These are phyloP conservation scores for Xylaria cubensis DNA, from an alignment of 495 filamentous ascomycete genomes.

Conservation along the genomic window DNA sequence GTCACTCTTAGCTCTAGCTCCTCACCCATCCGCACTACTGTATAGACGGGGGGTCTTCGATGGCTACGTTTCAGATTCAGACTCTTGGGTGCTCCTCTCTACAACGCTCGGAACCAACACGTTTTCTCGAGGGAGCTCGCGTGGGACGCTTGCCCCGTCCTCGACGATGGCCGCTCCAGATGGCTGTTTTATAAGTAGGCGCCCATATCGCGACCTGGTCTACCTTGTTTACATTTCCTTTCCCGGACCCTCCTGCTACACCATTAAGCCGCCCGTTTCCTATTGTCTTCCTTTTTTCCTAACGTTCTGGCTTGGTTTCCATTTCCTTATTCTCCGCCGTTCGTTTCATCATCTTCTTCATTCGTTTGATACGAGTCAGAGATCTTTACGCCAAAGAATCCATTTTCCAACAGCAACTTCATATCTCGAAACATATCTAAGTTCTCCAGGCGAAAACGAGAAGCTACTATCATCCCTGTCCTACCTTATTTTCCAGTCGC, in stretches of 20 bases:
- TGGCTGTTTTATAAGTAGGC: conserved; percentile 43
- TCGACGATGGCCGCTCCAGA: conserved; percentile 26
- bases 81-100: conserved; percentile 35
- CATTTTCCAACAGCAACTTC: not conserved
- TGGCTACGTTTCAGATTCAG: conserved; percentile 53
- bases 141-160: conserved; percentile 28
- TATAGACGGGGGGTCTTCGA: conserved; percentile 29
- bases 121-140: conserved; percentile 24
- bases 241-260: conserved; percentile 44
- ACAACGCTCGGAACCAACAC: conserved; percentile 33
- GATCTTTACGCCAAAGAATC: conserved; percentile 20
- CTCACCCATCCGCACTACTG: conserved; percentile 39
- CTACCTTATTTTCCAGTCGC: conserved; percentile 16
- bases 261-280: conserved; percentile 44
- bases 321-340: conserved; percentile 35
- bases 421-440: conserved; percentile 16
- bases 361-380: conserved; percentile 57
- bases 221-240: conserved; percentile 32
- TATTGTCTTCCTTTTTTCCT: conserved; percentile 42
- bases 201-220: conserved; percentile 45
- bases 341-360: conserved; percentile 42
- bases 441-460: conserved; percentile 19
- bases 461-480: conserved; percentile 10
- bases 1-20: conserved; percentile 42
- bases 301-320: conserved; percentile 32